Evolutionary conservation across 202 grass and related monocot species (phyloP), one percentile per base, ranked within the genome.

Genomic region (Dendrocalamus latiflorus): DNA sequence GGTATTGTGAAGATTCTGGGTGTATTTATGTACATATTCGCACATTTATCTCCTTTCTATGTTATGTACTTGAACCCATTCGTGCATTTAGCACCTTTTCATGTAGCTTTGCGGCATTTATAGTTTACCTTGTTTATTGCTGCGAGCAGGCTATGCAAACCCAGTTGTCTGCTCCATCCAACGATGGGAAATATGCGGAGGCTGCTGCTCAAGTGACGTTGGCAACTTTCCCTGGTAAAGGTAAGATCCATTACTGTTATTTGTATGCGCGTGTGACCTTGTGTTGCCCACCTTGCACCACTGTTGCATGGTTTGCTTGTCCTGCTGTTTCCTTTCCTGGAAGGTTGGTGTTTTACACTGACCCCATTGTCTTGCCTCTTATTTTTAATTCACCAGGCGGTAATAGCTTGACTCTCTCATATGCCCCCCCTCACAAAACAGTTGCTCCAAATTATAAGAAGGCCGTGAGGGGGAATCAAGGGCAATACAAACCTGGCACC

Each of bases 401-500:
- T 68, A 88, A 68, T 86, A 90, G 78, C 81, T 77, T 73, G 21
- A 84, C 58, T 78, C 4, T 63, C 13, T 51, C 87, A 55, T 81
- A 58, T 84, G 42, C 42, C 65, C 74, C 72, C 77, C 47, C 62
- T 88, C 90, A 80, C 47, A 93, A 91, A 72, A 41, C 74, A 36
- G 74, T 60, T 73, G 70, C 72, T 74, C 88, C 57, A 42, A 85
- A 75, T 79, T 93, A 93, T 68, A 88, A 83, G 68, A 93, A 93
- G 74, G 69, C 22, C 13, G 51, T 84, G 70, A 95, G 79, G 80
- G 75, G 42, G 85, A 93, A 75, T 64, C 89, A 89, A 65, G 81
- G 81, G 51, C 86, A 87, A 69, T 95, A 87, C 78, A 95, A 93
- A 70, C 80, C 45, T 61, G 86, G 77, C 28, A 93, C 90, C 67